Percentiles rank a stretch among this genome's conserved stretches.
These are phyloP conservation scores for Moricandia arvensis DNA, from an alignment of 345 rosid genomes.

Conservation along the genomic window DNA sequence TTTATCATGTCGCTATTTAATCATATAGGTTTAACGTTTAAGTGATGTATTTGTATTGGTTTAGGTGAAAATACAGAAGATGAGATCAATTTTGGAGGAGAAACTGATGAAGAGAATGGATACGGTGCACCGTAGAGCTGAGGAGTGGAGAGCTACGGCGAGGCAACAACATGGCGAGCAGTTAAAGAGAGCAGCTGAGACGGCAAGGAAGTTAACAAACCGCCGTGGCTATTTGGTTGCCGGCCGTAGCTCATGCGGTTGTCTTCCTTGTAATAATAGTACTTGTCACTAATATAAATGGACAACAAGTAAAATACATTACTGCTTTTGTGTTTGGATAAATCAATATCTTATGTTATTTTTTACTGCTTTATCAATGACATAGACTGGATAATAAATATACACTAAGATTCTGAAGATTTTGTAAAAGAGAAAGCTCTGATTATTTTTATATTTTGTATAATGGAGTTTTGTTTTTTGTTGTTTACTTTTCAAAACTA, in stretches of 20 bases:
- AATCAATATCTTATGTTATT: background rate
- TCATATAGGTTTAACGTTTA: background rate
- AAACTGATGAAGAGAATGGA: conserved; percentile 89
- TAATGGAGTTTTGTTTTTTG: background rate
- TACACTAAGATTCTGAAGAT: background rate
- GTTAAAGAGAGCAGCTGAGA: conserved; percentile 48
- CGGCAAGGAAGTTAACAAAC: conserved; percentile 44
- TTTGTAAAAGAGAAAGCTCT: background rate
- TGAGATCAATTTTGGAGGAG: conserved; percentile 85
- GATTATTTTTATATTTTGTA: background rate
- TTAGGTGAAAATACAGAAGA: conserved; percentile 86
- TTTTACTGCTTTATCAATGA: background rate
- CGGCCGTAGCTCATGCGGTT: conserved; percentile 61
- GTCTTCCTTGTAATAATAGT: conserved; percentile 61
- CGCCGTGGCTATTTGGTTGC: conserved; percentile 40
- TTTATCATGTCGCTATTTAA: background rate
- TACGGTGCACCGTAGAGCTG: conserved; percentile 64
- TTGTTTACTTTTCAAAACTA: background rate
- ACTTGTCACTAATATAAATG: conserved; percentile 7
- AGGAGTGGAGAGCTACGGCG: conserved; percentile 79
- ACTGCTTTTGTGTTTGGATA: background rate
- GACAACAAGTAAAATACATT: conserved; percentile 2
- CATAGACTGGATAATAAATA: background rate
- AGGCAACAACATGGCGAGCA: conserved; percentile 63
- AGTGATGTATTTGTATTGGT: background rate